Base-by-base conservation (phyloP, 2,329 filamentous ascomycete genomes). In the Graphilbum sp. region DNA sequence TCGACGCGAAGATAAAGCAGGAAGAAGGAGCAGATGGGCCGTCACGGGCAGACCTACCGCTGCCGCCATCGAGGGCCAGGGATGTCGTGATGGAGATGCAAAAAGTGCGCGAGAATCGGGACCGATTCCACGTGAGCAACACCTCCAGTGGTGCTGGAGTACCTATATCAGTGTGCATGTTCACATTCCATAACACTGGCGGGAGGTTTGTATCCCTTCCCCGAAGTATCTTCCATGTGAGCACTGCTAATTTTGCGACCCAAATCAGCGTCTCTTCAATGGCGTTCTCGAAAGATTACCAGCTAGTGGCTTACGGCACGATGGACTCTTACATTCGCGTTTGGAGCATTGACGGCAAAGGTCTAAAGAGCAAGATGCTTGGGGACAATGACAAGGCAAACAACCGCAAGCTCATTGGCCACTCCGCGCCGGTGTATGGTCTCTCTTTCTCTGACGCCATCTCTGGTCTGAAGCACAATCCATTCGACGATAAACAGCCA, bases 171-270 rank as follows among this genome's bases (percentile, higher is more conserved):
- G 79, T 92, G 19, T 90, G 84, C 64, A 96, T 96, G 82, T 95
- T 92, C 55, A 98, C 90, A 1, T 94, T 96, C 52, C 90, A 98
- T 63, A 98, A 98, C 57, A 93, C 84, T 0, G 78, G 86, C 45
- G 86, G 93, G 57, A 81, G 75, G 84, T 87, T 61, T 63, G 73
- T 56, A 29, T 31, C 11, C 33, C n/a, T n/a, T n/a, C n/a, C n/a
- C n/a, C n/a, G n/a, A n/a, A n/a, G n/a, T n/a, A n/a, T n/a, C n/a
- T n/a, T n/a, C n/a, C n/a, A n/a, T n/a, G n/a, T n/a, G n/a, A n/a
- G n/a, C n/a, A n/a, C n/a, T n/a, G 7, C 21, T 42, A n/a, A 27
- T 27, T 17, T n/a, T n/a, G n/a, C n/a, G n/a, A n/a, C n/a, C n/a
- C n/a, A n/a, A n/a, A n/a, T n/a, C 17, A 88, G 83, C 40, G 72